phyloP scores from a whole-genome alignment of 2,329 filamentous ascomycete species.

The Colletotrichum somersetense region DNA sequence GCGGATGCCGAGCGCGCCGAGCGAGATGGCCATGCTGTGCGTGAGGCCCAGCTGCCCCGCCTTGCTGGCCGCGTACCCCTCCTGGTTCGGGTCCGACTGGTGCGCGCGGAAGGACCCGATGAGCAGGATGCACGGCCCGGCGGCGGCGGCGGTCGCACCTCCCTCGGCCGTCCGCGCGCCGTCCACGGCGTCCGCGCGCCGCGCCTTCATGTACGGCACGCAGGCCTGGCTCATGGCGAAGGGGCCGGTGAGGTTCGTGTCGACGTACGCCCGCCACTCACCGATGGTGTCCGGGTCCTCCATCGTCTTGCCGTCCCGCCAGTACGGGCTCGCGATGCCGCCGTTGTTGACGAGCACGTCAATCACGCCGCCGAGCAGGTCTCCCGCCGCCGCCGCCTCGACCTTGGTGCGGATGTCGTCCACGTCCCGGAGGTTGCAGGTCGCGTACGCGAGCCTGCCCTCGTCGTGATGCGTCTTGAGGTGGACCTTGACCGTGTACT shows the following conservation, averaged over 20 bases:
- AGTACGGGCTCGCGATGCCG: constrained; percentile 52
- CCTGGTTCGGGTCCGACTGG: constrained; percentile 60
- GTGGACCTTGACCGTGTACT: constrained; percentile 50
- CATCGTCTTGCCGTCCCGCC: constrained; percentile 61
- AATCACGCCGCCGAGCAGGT: constrained; percentile 53
- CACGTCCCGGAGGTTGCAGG: constrained; percentile 57
- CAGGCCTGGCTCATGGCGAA: constrained; percentile 61
- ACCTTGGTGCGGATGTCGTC: constrained; percentile 52
- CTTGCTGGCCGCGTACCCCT: constrained; percentile 60
- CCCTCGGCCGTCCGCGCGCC: constrained; percentile 38
- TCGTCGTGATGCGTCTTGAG: constrained; percentile 47
- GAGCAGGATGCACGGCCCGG: constrained; percentile 59
- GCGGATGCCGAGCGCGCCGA: constrained; percentile 50
- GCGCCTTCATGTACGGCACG: constrained; percentile 59
- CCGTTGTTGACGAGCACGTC: constrained; percentile 56
- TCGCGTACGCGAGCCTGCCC: constrained; percentile 49
- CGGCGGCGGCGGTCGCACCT: constrained; percentile 30
- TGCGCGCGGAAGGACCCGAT: constrained; percentile 60
- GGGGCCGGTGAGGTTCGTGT: constrained; percentile 61
- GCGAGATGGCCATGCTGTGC: constrained; percentile 53
- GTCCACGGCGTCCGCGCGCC: constrained; percentile 33
- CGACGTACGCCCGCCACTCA: constrained; percentile 60
- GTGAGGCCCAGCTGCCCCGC: constrained; percentile 52
- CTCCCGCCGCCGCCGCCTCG: constrained; percentile 48
- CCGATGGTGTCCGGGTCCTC: constrained; percentile 56